Evolutionary conservation across 495 filamentous ascomycete genomes (phyloP).

Genomic region (Lindgomyces ingoldianus): DNA sequence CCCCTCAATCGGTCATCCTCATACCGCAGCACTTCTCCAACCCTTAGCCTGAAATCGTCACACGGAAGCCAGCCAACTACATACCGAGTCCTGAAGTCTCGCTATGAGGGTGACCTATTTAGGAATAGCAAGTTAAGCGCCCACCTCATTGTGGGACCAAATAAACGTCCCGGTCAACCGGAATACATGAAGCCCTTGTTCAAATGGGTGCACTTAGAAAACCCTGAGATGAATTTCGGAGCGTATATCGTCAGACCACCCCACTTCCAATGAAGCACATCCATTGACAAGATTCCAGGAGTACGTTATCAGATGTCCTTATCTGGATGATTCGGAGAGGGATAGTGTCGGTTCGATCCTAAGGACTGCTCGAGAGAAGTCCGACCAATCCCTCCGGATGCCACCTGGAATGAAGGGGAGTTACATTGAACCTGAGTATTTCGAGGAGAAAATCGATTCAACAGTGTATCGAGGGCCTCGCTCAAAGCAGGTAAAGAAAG

Average conservation of each 20-base stretch:
- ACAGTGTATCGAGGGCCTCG: constrained; percentile 10
- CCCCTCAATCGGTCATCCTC: background rate
- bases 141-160: background rate
- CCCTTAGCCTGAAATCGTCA: background rate
- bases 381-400: constrained; percentile 11
- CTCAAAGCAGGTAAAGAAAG: constrained; percentile 1
- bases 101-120: constrained; percentile 6
- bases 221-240: constrained; percentile 15
- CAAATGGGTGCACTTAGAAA: constrained; percentile 18
- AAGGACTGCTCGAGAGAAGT: constrained; percentile 17
- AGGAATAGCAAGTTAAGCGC: constrained; percentile 13
- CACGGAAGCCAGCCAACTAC: constrained; percentile 1
- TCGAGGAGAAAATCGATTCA: constrained; percentile 10
- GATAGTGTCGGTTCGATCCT: constrained; percentile 6
- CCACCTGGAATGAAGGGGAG: constrained; percentile 10
- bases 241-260: background rate
- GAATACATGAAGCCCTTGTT: constrained; percentile 12
- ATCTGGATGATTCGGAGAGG: constrained; percentile 11
- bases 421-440: constrained; percentile 21
- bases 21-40: background rate
- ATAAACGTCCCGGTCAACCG: constrained; percentile 4
- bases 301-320: constrained; percentile 14
- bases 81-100: constrained; percentile 12
- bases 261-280: background rate
- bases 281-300: background rate